These are phyloP conservation scores for Staphylotrichum tortipilum DNA, from an alignment of 495 filamentous ascomycete species.

Conservation along the genomic window DNA sequence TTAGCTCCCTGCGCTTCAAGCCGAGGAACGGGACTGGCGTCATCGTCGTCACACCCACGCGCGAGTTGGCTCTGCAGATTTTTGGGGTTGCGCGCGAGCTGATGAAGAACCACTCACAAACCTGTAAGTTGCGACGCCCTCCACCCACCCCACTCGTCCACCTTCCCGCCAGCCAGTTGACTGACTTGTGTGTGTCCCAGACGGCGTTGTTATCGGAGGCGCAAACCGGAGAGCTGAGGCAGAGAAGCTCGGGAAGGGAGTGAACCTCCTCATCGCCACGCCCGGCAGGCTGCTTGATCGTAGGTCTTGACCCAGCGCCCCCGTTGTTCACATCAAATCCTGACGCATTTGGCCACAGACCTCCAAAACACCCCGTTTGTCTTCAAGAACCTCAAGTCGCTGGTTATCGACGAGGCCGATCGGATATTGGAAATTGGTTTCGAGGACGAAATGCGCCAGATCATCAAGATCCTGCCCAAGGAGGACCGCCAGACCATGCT, in stretches of 20 bases:
- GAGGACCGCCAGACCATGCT: conserved; percentile 91
- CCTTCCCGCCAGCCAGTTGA: neutral
- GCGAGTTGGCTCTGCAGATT: conserved; percentile 91
- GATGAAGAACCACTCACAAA: conserved; percentile 71
- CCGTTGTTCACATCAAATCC: neutral
- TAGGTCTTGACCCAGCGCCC: conserved; percentile 1
- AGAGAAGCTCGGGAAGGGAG: conserved; percentile 87
- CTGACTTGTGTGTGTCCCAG: conserved; percentile 19
- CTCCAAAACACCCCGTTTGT: conserved; percentile 90
- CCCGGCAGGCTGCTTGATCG: conserved; percentile 86
- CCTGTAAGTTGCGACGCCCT: conserved; percentile 26
- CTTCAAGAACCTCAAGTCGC: conserved; percentile 73
- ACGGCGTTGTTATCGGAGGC: conserved; percentile 92
- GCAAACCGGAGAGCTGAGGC: conserved; percentile 87
- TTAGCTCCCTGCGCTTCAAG: conserved; percentile 82
- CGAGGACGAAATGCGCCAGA: conserved; percentile 96
- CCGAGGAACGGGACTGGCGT: conserved; percentile 67
- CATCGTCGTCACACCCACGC: conserved; percentile 76
- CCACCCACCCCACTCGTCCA: too few species aligned
- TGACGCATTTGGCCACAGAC: conserved; percentile 28
- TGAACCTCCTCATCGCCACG: conserved; percentile 90
- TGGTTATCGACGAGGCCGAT: conserved; percentile 90
- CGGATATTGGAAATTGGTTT: conserved; percentile 95
- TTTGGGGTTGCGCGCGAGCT: conserved; percentile 92
- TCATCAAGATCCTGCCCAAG: conserved; percentile 87